phyloP scores from a whole-genome alignment of 2,329 filamentous ascomycete genomes.

The Fusarium camptoceras region DNA sequence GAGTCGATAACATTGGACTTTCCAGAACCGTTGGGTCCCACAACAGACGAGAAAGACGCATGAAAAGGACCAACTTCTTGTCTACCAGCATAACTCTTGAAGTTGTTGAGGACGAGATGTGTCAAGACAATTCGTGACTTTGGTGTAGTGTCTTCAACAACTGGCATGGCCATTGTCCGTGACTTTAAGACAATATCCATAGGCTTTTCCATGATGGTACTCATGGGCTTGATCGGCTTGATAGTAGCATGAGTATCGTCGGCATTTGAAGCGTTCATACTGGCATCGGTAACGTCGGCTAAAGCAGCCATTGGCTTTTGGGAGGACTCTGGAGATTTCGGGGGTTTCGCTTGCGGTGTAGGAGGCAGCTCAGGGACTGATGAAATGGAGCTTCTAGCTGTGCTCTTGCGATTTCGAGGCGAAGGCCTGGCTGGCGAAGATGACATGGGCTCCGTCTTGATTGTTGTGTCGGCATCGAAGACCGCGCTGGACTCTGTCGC shows the following conservation, averaged over 20 bases:
- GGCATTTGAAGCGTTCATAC: constrained; percentile 62
- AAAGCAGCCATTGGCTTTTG: constrained; percentile 68
- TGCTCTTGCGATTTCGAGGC: constrained; percentile 76
- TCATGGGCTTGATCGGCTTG: constrained; percentile 80
- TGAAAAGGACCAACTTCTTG: constrained; percentile 98
- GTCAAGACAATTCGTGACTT: constrained; percentile 93
- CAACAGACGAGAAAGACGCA: constrained; percentile 95
- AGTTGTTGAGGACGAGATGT: constrained; percentile 91
- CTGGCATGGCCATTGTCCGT: constrained; percentile 73
- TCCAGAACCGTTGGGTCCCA: constrained; percentile 96
- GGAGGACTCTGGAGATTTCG: constrained; percentile 69
- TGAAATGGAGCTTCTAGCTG: constrained; percentile 56
- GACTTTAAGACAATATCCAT: constrained; percentile 96
- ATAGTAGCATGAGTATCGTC: constrained; percentile 57
- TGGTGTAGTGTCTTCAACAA: constrained; percentile 80
- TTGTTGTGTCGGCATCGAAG: constrained; percentile 51
- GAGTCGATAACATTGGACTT: constrained; percentile 99
- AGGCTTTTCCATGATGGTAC: constrained; percentile 84
- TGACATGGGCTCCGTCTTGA: constrained; percentile 48
- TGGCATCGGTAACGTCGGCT: constrained; percentile 77
- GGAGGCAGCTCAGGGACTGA: constrained; percentile 56
- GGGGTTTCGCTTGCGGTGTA: constrained; percentile 67
- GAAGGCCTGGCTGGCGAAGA: constrained; percentile 56
- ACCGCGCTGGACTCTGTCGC: constrained; percentile 53
- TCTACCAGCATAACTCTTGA: constrained; percentile 97